Base-by-base conservation (phyloP, 2,329 filamentous ascomycete genomes). In the Neonectria coccinea region DNA sequence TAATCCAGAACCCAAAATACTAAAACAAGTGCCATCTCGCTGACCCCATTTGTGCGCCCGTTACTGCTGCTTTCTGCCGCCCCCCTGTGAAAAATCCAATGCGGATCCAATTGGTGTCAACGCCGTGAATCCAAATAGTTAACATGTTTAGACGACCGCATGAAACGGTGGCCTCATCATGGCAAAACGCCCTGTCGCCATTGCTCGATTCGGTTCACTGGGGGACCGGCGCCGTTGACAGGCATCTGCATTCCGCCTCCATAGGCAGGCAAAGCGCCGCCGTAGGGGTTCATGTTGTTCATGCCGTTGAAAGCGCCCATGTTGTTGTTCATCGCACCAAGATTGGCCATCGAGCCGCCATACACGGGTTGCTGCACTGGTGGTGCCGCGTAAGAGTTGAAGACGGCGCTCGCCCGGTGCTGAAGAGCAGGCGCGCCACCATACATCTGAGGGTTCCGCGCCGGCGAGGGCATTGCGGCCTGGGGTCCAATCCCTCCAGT, bases 151-250 rank as follows among this genome's bases (percentile, higher is more conserved):
- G 20, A 36, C 45, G 36, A 33, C 29, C 27, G 11, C n/a, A 31
- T 51, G 44, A 14, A n/a, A 16, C 9, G 14, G 36, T 29, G 44
- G 33, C 12, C 42, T 56, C n/a, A 33, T 74, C 61, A 80, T 16
- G 77, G 78, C 60, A 74, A 74, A 18, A 83, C 77, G 53, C 80
- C 75, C 57, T 82, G 80, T 47, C 81, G 76, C 81, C 81, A 83
- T 58, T 79, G 76, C 64, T 83, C 80, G 7, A 82, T 79, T 39
- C 78, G 75, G 52, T 80, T 79, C 66, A 76, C 67, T 3, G 76
- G 72, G 25, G 64, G 73, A 8, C 62, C 73, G 6, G 47, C 7
- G 39, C 39, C 54, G n/a, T 70, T 72, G 12, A 71, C 64, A 7
- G 70, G 71, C 73, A 76, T 73, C 54, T 66, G 72, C 69, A 77